These are phyloP conservation scores for Cyamopsis tetragonoloba DNA, from an alignment of 306 rosid genomes.

Conservation along the genomic window DNA sequence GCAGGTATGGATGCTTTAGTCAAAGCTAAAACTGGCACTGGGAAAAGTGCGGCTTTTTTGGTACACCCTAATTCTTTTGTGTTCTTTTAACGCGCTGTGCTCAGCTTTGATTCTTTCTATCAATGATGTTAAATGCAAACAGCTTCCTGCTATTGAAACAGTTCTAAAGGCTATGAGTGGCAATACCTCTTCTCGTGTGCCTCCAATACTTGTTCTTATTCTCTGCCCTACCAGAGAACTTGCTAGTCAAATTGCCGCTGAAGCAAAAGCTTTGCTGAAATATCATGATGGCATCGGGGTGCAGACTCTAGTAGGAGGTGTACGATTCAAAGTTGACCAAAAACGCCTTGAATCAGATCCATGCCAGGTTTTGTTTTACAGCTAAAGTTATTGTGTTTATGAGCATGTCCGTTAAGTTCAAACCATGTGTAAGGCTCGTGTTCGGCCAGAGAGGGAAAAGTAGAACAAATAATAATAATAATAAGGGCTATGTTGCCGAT, in stretches of 20 bases:
- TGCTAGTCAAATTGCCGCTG: slow-evolving; percentile 90
- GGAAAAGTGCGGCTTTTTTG: slow-evolving; percentile 90
- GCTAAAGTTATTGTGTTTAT: slow-evolving; percentile 15
- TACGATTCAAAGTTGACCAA: slow-evolving; percentile 81
- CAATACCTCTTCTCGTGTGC: slow-evolving; percentile 51
- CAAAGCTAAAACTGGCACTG: slow-evolving; percentile 93
- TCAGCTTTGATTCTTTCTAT: slow-evolving; percentile 8
- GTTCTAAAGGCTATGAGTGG: slow-evolving; percentile 64
- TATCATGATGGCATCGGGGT: slow-evolving; percentile 76
- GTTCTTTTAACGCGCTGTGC: slow-evolving; percentile 15
- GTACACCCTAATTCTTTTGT: slow-evolving; percentile 41
- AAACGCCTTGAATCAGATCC: slow-evolving; percentile 83
- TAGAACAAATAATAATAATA: neutral
- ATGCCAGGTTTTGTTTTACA: slow-evolving; percentile 63
- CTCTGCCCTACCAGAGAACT: slow-evolving; percentile 98
- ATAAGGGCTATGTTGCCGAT: slow-evolving; percentile 4
- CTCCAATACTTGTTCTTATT: slow-evolving; percentile 70
- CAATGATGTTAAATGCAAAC: slow-evolving; percentile 52
- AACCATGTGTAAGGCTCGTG: neutral
- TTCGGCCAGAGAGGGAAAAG: neutral
- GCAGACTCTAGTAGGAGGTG: slow-evolving; percentile 89
- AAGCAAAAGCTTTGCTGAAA: slow-evolving; percentile 68
- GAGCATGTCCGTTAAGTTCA: neutral
- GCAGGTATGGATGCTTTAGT: slow-evolving; percentile 83
- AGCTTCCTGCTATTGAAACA: slow-evolving; percentile 99